These are phyloP conservation scores for Tricholoma bakamatsutake DNA, from an alignment of 768 basidiomycete genomes.

Conservation along the genomic window DNA sequence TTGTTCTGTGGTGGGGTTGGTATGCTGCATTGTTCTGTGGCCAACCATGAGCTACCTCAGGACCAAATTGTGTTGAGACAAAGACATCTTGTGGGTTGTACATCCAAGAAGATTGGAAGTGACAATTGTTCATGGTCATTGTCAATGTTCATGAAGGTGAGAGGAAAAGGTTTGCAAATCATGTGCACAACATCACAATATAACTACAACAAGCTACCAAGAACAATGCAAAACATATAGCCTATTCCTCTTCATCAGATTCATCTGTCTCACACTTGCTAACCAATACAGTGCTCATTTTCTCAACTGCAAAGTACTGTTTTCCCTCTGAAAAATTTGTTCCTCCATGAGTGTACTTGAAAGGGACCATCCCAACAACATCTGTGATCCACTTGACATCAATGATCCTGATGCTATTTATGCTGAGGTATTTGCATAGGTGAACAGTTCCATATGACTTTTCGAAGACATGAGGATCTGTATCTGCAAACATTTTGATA, in stretches of 20 bases:
- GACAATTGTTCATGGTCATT: not conserved
- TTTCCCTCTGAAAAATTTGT: not conserved
- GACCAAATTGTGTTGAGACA: not conserved
- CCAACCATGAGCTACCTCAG: not conserved
- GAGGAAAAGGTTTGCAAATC: not conserved
- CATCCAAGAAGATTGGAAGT: not conserved
- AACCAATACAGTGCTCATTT: not conserved
- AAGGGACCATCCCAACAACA: not conserved
- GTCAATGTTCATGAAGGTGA: not conserved
- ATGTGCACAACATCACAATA: not conserved
- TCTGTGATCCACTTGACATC: not conserved
- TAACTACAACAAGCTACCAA: not conserved
- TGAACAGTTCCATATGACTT: not conserved
- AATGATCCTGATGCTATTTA: not conserved
- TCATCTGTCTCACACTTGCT: not conserved
- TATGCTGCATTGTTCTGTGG: not conserved
- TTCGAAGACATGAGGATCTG: not conserved
- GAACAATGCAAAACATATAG: not conserved
- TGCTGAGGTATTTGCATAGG: not conserved
- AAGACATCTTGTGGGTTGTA: not conserved
- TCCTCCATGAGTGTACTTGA: not conserved
- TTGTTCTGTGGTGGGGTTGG: not conserved
- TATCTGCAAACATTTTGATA: not conserved
- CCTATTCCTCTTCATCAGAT: not conserved
- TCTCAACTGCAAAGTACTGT: not conserved